Evolutionary conservation across 148 eudicot species (phyloP), one percentile per base, ranked within the genome.

Genomic region (Limonium bicolor): DNA sequence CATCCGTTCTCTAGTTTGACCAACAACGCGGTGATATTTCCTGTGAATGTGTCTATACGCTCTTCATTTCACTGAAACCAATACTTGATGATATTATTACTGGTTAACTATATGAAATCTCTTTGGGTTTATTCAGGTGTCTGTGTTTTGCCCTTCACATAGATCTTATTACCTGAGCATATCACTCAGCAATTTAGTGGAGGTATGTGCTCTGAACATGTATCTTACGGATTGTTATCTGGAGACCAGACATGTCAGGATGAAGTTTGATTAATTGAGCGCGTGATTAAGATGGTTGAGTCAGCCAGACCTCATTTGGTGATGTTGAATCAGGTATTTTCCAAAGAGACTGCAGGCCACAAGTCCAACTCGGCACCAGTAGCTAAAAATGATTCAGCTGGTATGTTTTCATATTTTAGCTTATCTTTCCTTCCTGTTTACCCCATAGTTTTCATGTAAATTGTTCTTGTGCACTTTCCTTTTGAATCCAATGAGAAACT

Each of bases 121-220:
- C 27, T 24, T 22, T 28, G 33, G 44, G 48, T 54, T 17, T 41
- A 65, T 68, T 29, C 75, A 87, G 94, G 86, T 79, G 41, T 72
- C 82, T 45, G 66, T 73, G 3, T 87, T 82, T 61, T 18, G 70
- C 47, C 82, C 90, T 50, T 63, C 72, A 8, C 43, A 45, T 7
- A 55, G 68, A 38, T 65, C 85, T 18, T 55, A 48, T 41, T 82
- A 74, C 64, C 80, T 87, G 21, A 87, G 79, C 53, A 65, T 87
- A 41, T 76, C 86, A 15, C 42, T 34, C 39, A 59, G 53, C 54
- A 87, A 82, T 67, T 49, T 79, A 66, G 72, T 62, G 31, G 71
- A 87, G 96, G 96, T 87, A 25, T 14, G 40, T 53, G 29, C 17
- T 22, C 8, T 43, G n/a, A n/a, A n/a, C n/a, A n/a, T n/a, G n/a